phyloP scores from a whole-genome alignment of 345 rosid species.

The Corymbia maculata region DNA sequence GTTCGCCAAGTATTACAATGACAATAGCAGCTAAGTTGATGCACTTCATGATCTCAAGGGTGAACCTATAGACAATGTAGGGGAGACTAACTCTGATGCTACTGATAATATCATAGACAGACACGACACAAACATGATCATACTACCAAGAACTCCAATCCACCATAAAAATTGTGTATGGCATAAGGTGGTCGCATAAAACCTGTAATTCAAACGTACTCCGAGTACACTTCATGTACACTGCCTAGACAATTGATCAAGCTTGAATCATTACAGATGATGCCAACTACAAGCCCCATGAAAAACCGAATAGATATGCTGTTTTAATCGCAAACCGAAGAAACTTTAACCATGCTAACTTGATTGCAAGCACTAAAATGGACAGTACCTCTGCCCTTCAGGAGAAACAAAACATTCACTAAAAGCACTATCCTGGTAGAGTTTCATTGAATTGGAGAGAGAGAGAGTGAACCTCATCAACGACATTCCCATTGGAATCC shows the following conservation, averaged over 20 bases:
- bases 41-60: not conserved
- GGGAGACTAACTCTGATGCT: not conserved
- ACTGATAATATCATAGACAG: not conserved
- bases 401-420: not conserved
- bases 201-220: not conserved
- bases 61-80: not conserved
- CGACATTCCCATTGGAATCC: constrained; percentile 44
- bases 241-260: not conserved
- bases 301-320: not conserved
- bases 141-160: not conserved
- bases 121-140: not conserved
- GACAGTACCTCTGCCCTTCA: not conserved
- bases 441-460: not conserved
- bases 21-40: not conserved
- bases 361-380: not conserved
- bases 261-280: not conserved
- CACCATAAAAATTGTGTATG: not conserved
- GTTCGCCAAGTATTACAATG: not conserved
- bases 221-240: not conserved
- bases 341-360: not conserved
- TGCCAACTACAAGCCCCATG: not conserved
- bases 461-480: constrained; percentile 57
- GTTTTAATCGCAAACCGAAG: not conserved
- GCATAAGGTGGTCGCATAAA: not conserved
- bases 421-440: not conserved